Conservation (phyloP, 805 yeast genomes). For the Starmera amethionina region DNA sequence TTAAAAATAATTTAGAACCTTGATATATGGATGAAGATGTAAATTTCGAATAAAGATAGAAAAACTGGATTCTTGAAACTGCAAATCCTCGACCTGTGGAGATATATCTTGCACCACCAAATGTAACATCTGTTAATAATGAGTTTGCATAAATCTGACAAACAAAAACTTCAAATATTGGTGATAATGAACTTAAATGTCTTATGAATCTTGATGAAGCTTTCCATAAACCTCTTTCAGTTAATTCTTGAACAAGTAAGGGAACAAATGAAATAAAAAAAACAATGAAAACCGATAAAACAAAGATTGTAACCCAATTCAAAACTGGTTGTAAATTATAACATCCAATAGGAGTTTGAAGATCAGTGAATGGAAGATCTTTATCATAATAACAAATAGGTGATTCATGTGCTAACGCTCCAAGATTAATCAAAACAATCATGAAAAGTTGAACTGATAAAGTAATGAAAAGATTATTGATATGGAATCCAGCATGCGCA, state of each 20-base stretch:
- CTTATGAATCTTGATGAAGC: slow-evolving; percentile 60
- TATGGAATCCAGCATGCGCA: slow-evolving; percentile 95
- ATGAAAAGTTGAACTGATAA: slow-evolving; percentile 82
- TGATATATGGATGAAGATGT: slow-evolving; percentile 67
- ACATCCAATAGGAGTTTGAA: slow-evolving; percentile 74
- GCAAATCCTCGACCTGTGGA: slow-evolving; percentile 95
- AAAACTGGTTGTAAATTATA: slow-evolving; percentile 78
- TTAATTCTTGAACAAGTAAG: slow-evolving; percentile 72
- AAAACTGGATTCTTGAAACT: slow-evolving; percentile 66
- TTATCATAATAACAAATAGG: slow-evolving; percentile 58
- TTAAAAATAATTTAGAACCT: slow-evolving; percentile 61
- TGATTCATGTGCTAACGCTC: slow-evolving; percentile 66
- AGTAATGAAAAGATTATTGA: slow-evolving; percentile 82
- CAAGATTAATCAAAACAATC: slow-evolving; percentile 69
- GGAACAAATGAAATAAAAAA: slow-evolving; percentile 90
- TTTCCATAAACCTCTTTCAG: slow-evolving; percentile 77
- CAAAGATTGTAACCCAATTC: slow-evolving; percentile 84
- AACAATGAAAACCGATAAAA: slow-evolving; percentile 83
- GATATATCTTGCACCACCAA: slow-evolving; percentile 89
- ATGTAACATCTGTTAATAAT: slow-evolving; percentile 61
- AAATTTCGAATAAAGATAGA: slow-evolving; percentile 65
- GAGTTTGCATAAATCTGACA: slow-evolving; percentile 88
- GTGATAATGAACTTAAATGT: slow-evolving; percentile 77
- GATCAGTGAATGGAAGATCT: slow-evolving; percentile 62
- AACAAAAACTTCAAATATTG: slow-evolving; percentile 89